Conservation (phyloP, 352 stramenopile genomes). For the Pythium myriotylum region DNA sequence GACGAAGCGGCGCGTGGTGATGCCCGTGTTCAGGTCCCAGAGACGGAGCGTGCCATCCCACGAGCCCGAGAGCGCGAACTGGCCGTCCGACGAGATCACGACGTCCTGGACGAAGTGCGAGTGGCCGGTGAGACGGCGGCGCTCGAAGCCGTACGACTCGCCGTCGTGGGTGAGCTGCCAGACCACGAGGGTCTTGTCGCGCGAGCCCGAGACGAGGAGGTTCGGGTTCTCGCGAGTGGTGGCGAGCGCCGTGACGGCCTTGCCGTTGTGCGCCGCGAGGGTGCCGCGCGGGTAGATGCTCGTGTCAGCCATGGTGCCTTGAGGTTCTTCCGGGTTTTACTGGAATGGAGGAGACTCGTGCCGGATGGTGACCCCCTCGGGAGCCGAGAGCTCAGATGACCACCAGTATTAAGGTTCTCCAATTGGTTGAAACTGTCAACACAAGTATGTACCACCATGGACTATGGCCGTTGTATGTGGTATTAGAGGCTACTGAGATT, state of each 20-base stretch:
- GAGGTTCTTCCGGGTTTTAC: constrained; percentile 32
- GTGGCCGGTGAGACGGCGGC: constrained; percentile 97
- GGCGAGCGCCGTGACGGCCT: constrained; percentile 94
- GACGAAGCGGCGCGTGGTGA: constrained; percentile 98
- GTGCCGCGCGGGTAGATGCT: constrained; percentile 88
- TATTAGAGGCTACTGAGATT: no score
- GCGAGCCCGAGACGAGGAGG: constrained; percentile 97
- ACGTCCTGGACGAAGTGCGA: constrained; percentile 99
- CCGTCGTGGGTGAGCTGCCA: constrained; percentile 94
- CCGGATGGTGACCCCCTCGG: no score
- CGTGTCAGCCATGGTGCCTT: constrained; percentile 68
- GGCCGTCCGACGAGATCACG: constrained; percentile 98
- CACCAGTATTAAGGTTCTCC: background rate
- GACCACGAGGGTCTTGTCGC: constrained; percentile 95
- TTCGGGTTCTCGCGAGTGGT: constrained; percentile 99
- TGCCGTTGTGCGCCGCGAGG: constrained; percentile 89
- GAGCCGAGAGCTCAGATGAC: background rate
- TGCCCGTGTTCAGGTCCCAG: constrained; percentile 99
- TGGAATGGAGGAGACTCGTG: constrained; percentile 15
- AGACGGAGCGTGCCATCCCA: constrained; percentile 99
- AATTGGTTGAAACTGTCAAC: no score
- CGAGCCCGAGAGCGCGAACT: constrained; percentile 98
- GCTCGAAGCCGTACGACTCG: constrained; percentile 98
- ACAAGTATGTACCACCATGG: no score
- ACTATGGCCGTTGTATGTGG: no score